Evolutionary conservation across 1,284 basidiomycete genomes (phyloP), one percentile per base, ranked within the genome.

Genomic region (Trametes hirsuta): DNA sequence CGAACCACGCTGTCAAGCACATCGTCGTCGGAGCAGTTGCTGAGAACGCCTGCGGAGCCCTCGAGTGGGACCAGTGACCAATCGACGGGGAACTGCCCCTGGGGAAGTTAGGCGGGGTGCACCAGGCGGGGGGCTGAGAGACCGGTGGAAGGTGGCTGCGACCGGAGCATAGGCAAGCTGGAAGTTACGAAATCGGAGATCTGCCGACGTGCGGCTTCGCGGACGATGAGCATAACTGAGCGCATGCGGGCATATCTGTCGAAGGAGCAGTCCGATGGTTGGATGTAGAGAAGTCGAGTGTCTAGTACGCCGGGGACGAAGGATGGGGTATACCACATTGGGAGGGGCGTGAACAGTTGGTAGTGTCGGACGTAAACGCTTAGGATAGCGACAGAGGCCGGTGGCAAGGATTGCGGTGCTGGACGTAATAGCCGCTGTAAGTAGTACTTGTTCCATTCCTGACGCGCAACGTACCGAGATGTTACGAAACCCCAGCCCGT

Each of bases 171-270:
- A 46, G 8, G 22, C 37, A 24, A 15, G 25, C 25, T 11, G 15
- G 53, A 47, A 40, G 36, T 37, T 11, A 40, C 21, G 53, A 46
- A 54, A 24, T 30, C 25, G 45, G 21, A 54, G 44, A 54, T 47
- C 45, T 15, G 6, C 51, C 14, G 18, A 25, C 21, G 25, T 30
- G 40, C n/a, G 11, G 25, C 40, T 52, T 42, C 41, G 10, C 18
- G 25, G 12, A 9, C 6, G 30, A 30, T 8, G 30, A 30, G 30
- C 30, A 30, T 30, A 30, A 30, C 30, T 30, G 30, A 30, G 30
- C 30, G 30, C 8, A 30, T 30, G 8, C 30, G 8, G 30, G 30
- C 30, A 8, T 30, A 30, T 30, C 30, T 30, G 30, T 30, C 30
- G 30, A 30, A 30, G 30, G 30, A 30, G 30, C 30, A 30, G 30